Conservation (phyloP, 768 basidiomycete genomes). For the Amanita molliuscula region DNA sequence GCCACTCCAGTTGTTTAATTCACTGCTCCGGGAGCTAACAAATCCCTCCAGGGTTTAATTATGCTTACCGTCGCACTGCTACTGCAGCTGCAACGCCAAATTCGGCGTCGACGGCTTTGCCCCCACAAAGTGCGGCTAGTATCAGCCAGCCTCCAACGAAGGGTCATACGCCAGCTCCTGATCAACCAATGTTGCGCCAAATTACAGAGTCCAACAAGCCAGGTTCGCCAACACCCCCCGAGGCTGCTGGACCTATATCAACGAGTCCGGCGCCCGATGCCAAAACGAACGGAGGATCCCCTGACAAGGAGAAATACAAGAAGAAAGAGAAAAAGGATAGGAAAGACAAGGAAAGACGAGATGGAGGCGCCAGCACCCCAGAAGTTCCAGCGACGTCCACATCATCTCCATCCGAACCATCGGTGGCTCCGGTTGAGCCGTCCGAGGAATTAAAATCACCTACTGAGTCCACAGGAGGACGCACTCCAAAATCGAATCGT, state of each 20-base stretch:
- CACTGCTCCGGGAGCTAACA: neutral
- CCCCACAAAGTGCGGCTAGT: constrained; percentile 21
- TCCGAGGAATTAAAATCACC: constrained; percentile 42
- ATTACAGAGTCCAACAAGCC: constrained; percentile 23
- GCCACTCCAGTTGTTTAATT: constrained; percentile 11
- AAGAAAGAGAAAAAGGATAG: constrained; percentile 51
- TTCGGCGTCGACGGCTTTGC: constrained; percentile 43
- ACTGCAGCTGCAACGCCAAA: constrained; percentile 50
- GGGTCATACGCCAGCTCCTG: constrained; percentile 24
- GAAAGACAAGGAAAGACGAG: constrained; percentile 50
- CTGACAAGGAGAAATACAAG: constrained; percentile 46
- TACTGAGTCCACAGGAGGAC: constrained; percentile 46
- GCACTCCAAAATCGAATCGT: constrained; percentile 63
- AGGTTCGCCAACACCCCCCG: constrained; percentile 27
- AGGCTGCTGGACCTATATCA: constrained; percentile 14
- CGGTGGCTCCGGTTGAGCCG: constrained; percentile 16
- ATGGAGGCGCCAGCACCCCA: constrained; percentile 19
- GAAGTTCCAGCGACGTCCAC: constrained; percentile 20
- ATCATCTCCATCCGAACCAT: constrained; percentile 18
- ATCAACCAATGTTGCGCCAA: constrained; percentile 20
- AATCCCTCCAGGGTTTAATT: constrained; percentile 73
- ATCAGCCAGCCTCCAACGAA: constrained; percentile 27
- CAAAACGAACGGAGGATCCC: constrained; percentile 11
- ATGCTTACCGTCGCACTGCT: constrained; percentile 77
- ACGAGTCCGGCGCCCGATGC: neutral